Evolutionary conservation across 2,329 filamentous ascomycete genomes (phyloP).

Genomic region (Aaosphaeria arxii): DNA sequence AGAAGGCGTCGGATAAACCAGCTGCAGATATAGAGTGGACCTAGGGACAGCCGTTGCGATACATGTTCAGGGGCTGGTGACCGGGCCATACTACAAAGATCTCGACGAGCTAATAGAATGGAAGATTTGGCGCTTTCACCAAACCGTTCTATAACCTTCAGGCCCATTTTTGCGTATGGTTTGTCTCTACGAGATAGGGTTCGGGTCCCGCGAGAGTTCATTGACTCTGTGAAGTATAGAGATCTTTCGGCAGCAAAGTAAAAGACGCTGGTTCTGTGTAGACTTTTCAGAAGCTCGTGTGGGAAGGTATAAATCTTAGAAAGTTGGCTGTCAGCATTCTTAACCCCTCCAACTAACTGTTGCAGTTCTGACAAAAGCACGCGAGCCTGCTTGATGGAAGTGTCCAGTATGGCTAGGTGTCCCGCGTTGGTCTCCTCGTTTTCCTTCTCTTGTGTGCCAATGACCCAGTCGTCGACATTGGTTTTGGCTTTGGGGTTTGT

Average conservation of each 20-base stretch:
- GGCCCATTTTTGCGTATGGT: constrained; percentile 5
- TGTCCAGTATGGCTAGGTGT: constrained; percentile 11
- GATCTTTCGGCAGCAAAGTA: constrained; percentile 25
- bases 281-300: constrained; percentile 15
- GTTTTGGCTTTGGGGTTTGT: background rate
- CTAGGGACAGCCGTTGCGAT: constrained; percentile 17
- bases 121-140: constrained; percentile 9
- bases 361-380: constrained; percentile 9
- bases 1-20: constrained; percentile 31
- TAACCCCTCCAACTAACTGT: constrained; percentile 25
- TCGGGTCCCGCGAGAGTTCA: too few relatives aligned
- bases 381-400: constrained; percentile 9
- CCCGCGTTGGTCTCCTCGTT: constrained; percentile 18
- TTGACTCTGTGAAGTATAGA: constrained; percentile 10
- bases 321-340: constrained; percentile 19
- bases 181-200: background rate
- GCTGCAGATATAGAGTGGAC: constrained; percentile 24
- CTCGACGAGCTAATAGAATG: constrained; percentile 12
- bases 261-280: constrained; percentile 19
- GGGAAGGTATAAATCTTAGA: constrained; percentile 25
- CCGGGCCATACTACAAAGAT: constrained; percentile 26
- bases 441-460: constrained; percentile 13
- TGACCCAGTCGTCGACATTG: constrained; percentile 18
- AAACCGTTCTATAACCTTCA: constrained; percentile 17
- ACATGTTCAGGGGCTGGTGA: constrained; percentile 6